phyloP scores from a whole-genome alignment of 108 stramenopile genomes.

The Cyclostephanos tholiformis region DNA sequence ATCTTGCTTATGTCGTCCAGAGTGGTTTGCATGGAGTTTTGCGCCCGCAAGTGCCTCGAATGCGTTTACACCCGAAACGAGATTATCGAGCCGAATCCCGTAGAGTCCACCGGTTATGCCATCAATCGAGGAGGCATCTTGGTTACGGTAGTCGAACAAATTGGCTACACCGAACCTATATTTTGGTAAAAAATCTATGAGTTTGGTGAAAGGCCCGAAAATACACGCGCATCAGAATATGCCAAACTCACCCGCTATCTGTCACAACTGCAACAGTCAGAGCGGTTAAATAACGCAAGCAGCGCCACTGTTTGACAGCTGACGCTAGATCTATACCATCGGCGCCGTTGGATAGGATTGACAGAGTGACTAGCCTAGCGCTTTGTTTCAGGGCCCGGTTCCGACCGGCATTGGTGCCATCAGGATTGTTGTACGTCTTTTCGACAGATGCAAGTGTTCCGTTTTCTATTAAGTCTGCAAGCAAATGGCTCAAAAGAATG shows the following conservation, averaged over 20 bases:
- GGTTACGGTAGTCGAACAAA: conserved; percentile 62
- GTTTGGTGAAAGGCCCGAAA: neutral
- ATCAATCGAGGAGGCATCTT: conserved; percentile 57
- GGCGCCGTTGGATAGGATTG: conserved; percentile 68
- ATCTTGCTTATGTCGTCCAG: conserved; percentile 14
- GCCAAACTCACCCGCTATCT: conserved; percentile 50
- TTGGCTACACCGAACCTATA: conserved; percentile 66
- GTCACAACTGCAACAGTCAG: conserved; percentile 69
- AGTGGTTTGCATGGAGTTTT: conserved; percentile 31
- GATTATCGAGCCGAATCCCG: conserved; percentile 69
- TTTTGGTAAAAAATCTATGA: neutral
- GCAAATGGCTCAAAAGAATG: conserved; percentile 70
- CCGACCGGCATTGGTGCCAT: conserved; percentile 29
- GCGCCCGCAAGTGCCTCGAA: conserved; percentile 48
- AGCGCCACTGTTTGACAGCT: conserved; percentile 80
- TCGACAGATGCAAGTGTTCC: conserved; percentile 60
- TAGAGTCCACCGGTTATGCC: conserved; percentile 59
- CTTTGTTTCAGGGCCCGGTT: conserved; percentile 68
- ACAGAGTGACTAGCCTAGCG: conserved; percentile 77
- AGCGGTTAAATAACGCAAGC: conserved; percentile 69
- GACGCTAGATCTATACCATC: conserved; percentile 63
- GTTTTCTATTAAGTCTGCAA: conserved; percentile 71
- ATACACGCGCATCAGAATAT: neutral
- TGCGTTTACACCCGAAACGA: conserved; percentile 48
- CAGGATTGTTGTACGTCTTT: conserved; percentile 35